These are phyloP conservation scores for Neoboletus magnificus DNA, from an alignment of 768 basidiomycete species.

Conservation along the genomic window DNA sequence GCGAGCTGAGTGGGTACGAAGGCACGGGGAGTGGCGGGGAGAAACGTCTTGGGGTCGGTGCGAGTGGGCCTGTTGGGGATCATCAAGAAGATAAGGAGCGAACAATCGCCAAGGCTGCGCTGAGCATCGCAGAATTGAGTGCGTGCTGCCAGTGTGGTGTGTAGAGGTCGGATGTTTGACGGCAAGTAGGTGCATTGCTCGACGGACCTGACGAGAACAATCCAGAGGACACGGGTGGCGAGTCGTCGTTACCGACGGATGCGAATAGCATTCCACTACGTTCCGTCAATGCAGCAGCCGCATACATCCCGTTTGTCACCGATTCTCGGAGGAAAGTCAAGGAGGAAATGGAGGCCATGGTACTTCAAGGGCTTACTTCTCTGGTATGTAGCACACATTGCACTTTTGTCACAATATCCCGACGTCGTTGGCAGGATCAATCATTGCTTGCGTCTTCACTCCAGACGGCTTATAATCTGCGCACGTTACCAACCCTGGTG, in stretches of 20 bases:
- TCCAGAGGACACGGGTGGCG: constrained; percentile 7
- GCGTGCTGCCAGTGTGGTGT: constrained; percentile 26
- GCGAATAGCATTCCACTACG: constrained; percentile 52
- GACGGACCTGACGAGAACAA: constrained; percentile 36
- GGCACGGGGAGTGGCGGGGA: neutral
- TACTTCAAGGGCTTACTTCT: constrained; percentile 71
- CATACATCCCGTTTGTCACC: constrained; percentile 69
- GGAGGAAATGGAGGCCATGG: constrained; percentile 89
- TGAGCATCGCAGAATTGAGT: constrained; percentile 91
- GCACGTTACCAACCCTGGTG: constrained; percentile 79
- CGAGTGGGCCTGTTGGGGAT: constrained; percentile 25
- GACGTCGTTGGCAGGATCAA: constrained; percentile 61
- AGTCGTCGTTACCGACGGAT: constrained; percentile 12
- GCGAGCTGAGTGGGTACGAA: constrained; percentile 45
- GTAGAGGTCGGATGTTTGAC: neutral
- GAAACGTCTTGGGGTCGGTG: neutral
- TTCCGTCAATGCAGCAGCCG: constrained; percentile 68
- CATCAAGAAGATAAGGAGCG: constrained; percentile 81
- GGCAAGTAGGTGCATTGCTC: constrained; percentile 45
- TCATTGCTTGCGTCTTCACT: constrained; percentile 87
- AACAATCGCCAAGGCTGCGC: constrained; percentile 88
- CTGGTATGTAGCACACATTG: constrained; percentile 49
- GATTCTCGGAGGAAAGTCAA: constrained; percentile 68
- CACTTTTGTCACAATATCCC: neutral
- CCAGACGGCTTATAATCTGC: constrained; percentile 93